Evolutionary conservation across 192 early-diverging fungal species (phyloP), one percentile per base, ranked within the genome.

Genomic region (Podila verticillata): DNA sequence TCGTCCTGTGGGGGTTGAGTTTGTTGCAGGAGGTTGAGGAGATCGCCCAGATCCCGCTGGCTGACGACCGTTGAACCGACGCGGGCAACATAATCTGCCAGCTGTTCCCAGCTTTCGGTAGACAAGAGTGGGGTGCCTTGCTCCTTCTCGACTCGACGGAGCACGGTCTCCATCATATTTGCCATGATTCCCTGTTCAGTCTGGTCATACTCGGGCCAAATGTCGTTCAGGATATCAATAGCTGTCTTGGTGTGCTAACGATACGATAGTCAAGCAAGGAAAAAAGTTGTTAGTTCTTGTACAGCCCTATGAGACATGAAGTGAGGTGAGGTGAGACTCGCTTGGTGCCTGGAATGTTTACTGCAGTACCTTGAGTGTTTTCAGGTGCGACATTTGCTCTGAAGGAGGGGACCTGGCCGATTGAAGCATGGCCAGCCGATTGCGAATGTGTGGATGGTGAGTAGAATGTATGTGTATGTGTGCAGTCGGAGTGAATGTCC

Each of bases 201-300:
- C 32, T 47, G 65, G 47, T 79, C 75, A 67, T 61, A 79, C 61
- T 79, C 75, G 13, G 75, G 75, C 75, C 75, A 79, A 62, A 79
- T 72, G 54, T 64, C 70, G 24, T 63, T 65, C n/a, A 79, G 44
- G 15, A 67, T 72, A 2, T 72, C 65, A 28, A 60, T 63, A 8
- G 75, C 48, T 44, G 39, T 44, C 13, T 15, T 15, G 13, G 39
- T 44, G 39, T 44, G 39, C 39, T 78, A 44, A 15, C 39, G 51
- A 54, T 8, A n/a, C 4, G 51, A 54, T 9, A 24, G 51, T 26
- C 51, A 54, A 54, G 51, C 20, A 54, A 47, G 7, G 51, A 54
- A 0, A 54, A 12, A 54, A 54, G 0, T 19, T 22, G n/a, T 44
- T 44, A 44, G 39, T 12, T 15, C 39, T 15, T 44, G 39, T 44